phyloP scores from a whole-genome alignment of 495 filamentous ascomycete genomes.

The Daldinia grandis region DNA sequence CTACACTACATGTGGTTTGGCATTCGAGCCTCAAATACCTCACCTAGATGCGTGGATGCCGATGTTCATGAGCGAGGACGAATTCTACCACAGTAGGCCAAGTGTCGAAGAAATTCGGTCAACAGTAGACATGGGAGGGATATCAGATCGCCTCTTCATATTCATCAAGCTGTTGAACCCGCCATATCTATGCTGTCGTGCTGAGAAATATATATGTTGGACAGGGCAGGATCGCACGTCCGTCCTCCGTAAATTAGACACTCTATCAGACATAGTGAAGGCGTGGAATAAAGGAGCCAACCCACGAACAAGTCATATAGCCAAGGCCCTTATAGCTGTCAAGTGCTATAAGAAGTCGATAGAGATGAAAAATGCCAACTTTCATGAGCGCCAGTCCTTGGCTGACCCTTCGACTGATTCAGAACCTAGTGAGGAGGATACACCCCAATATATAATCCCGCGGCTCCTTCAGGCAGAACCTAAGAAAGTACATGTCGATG shows the following conservation, averaged over 20 bases:
- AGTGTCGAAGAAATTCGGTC: neutral
- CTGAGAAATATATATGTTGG: neutral
- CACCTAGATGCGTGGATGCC: neutral
- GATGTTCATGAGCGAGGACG: conserved; percentile 2
- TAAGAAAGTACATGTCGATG: neutral
- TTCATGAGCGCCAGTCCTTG: neutral
- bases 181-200: conserved; percentile 11
- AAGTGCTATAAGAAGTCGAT: neutral
- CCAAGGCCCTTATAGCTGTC: neutral
- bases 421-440: neutral
- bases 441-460: neutral
- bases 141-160: neutral
- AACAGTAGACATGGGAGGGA: neutral
- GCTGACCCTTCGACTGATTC: neutral
- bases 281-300: neutral
- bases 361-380: neutral
- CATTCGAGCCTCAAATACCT: neutral
- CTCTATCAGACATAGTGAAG: neutral
- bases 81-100: neutral
- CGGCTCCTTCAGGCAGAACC: neutral
- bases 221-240: neutral
- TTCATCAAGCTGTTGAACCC: conserved; percentile 11
- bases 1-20: neutral
- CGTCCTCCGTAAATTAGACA: neutral
- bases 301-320: neutral